Conservation (phyloP, 768 basidiomycete species). For the Suillus hirtellus region DNA sequence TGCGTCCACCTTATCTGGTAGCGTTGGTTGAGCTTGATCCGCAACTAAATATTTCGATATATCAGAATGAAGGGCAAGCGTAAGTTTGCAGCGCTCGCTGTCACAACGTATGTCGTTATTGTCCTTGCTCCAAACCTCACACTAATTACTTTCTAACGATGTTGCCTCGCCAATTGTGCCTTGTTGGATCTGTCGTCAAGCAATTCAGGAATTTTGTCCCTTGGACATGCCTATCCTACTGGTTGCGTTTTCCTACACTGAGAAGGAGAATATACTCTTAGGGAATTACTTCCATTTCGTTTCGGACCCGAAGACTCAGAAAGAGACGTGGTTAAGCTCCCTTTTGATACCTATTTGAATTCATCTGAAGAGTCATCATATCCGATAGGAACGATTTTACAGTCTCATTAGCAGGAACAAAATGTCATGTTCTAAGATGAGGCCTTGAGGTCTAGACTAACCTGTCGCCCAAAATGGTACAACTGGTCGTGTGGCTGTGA, state of each 20-base stretch:
- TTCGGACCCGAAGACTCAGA: constrained; percentile 86
- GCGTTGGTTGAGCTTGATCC: background rate
- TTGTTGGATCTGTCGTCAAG: constrained; percentile 93
- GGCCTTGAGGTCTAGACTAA: background rate
- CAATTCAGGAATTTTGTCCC: constrained; percentile 83
- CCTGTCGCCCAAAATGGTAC: background rate
- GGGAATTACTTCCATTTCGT: constrained; percentile 75
- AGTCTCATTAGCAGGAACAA: background rate
- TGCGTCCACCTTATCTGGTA: constrained; percentile 39
- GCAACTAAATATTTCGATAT: background rate
- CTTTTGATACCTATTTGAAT: background rate
- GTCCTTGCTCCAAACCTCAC: background rate
- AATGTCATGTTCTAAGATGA: background rate
- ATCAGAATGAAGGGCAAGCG: constrained; percentile 75
- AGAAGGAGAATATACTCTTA: constrained; percentile 61
- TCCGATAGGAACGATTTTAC: background rate
- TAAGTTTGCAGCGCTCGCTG: constrained; percentile 73
- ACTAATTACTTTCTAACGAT: constrained; percentile 48
- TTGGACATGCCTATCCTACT: constrained; percentile 72
- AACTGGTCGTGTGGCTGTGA: background rate
- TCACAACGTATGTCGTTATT: constrained; percentile 63
- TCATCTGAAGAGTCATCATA: background rate
- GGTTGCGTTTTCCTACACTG: constrained; percentile 63
- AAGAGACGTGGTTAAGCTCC: constrained; percentile 1
- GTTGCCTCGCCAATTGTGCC: constrained; percentile 70